Evolutionary conservation across 139 green algal genomes (phyloP), one percentile per base, ranked within the genome.

Genomic region (Nannochloris sp.): DNA sequence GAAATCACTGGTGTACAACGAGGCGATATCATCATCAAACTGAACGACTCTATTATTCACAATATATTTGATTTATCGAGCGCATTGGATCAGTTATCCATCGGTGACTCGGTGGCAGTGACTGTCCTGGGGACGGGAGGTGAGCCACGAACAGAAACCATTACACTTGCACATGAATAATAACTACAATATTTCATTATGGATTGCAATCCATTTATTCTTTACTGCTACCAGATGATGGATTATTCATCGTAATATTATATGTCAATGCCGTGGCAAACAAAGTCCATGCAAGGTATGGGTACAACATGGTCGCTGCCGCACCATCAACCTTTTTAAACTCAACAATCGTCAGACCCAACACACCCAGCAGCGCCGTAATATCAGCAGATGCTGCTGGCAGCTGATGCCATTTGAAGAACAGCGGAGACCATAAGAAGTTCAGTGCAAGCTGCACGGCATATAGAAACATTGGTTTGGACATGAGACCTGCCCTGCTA

Each of bases 401-500:
- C 1, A 84, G 60, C 46, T 80, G 54, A 43, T 89, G 69, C 19
- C 54, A 19, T 46, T 68, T 79, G 78, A 89, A 88, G 69, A 89
- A 89, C 2, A 88, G 57, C 8, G 83, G 81, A 9, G 44, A 48
- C 67, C 67, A 68, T 1, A 51, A 44, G 25, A 73, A 68, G 67
- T 75, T 75, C 18, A 75, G 61, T 5, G 25, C 43, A 18, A 75
- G 61, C 53, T 71, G 70, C n/a, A 44, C 48, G 0, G 12, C 64
- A 64, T 77, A 77, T 11, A 77, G 60, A 23, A n/a, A 18, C 18
- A 77, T 57, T 3, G 70, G 70, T 37, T 72, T 16, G 46, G 46
- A 53, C 2, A 50, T 50, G 8, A 61, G 12, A 48, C 64, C 70
- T 50, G 61, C 64, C 4, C 46, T 58, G 40, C 55, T 15, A 37